phyloP scores from a whole-genome alignment of 2,329 filamentous ascomycete species.

The Ustulina deusta region DNA sequence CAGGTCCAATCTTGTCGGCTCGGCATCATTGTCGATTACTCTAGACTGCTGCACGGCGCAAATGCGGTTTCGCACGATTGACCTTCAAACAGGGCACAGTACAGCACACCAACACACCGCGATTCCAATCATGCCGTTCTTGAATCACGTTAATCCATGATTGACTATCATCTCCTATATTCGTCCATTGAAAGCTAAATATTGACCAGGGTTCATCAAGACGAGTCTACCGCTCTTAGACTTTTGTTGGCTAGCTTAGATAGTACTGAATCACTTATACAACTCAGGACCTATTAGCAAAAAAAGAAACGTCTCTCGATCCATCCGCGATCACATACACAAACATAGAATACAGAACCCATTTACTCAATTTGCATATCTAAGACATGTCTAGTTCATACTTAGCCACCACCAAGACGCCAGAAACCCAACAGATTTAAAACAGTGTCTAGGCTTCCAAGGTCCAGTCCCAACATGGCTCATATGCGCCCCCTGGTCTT shows the following conservation, averaged over 20 bases:
- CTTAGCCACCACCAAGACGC: constrained; percentile 4
- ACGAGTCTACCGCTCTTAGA: neutral
- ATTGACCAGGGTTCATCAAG: neutral
- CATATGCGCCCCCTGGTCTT: neutral
- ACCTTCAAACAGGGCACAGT: neutral
- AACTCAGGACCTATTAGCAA: neutral
- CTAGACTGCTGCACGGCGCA: constrained; percentile 24
- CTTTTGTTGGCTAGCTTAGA: neutral
- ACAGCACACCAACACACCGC: neutral
- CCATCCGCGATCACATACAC: neutral
- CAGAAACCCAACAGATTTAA: constrained; percentile 13
- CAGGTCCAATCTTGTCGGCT: constrained; percentile 22
- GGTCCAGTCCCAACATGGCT: neutral
- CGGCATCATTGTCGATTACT: constrained; percentile 31
- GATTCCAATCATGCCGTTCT: neutral
- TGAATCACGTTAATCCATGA: neutral
- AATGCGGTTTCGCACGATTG: constrained; percentile 23
- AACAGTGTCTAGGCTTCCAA: constrained; percentile 27
- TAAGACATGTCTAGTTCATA: constrained; percentile 27
- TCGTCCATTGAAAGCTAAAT: neutral
- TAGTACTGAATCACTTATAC: neutral
- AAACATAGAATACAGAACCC: neutral
- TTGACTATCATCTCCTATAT: neutral
- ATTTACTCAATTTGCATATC: neutral
- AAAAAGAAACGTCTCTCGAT: constrained; percentile 3